Percentiles rank a stretch among this genome's conserved stretches.
Conservation (phyloP, 306 rosid genomes). For the Parietaria judaica region DNA sequence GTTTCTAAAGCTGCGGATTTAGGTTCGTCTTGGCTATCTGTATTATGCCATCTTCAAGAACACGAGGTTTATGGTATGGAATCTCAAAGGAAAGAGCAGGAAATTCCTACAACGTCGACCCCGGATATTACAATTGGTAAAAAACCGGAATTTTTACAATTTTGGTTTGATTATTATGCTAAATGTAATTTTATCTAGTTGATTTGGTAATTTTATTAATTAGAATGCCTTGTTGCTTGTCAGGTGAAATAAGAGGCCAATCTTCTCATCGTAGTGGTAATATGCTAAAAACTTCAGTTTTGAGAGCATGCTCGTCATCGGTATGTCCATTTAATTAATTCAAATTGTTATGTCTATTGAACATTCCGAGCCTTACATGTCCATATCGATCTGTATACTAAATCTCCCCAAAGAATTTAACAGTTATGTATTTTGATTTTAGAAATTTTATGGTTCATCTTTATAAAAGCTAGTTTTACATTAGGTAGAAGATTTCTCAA, state of each 20-base stretch:
- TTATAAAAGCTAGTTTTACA: slow-evolving; percentile 1
- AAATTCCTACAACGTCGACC: slow-evolving; percentile 9
- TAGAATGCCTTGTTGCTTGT: slow-evolving; percentile 19
- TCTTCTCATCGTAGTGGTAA: slow-evolving; percentile 26
- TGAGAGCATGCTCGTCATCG: slow-evolving; percentile 65
- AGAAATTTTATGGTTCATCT: too few species aligned
- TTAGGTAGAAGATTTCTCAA: slow-evolving; percentile 24
- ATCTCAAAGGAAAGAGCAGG: slow-evolving; percentile 25
- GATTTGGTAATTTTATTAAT: slow-evolving; percentile 3
- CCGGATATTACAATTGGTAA: slow-evolving; percentile 28
- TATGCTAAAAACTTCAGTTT: slow-evolving; percentile 24
- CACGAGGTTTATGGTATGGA: slow-evolving; percentile 56
- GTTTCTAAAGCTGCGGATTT: slow-evolving; percentile 55
- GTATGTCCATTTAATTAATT: slow-evolving; percentile 32
- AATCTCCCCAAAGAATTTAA: too few species aligned
- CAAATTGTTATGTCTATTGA: not conserved
- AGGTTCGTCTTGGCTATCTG: slow-evolving; percentile 71
- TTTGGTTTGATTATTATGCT: slow-evolving; percentile 4
- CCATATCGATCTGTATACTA: too few species aligned
- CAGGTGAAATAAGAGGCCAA: slow-evolving; percentile 43
- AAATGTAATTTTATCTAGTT: slow-evolving; percentile 3
- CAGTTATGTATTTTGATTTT: too few species aligned
- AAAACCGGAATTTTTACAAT: not conserved
- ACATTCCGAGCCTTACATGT: too few species aligned
- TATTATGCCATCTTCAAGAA: slow-evolving; percentile 70